Base-by-base conservation (phyloP, 768 basidiomycete genomes). In the Tricholoma sp. region DNA sequence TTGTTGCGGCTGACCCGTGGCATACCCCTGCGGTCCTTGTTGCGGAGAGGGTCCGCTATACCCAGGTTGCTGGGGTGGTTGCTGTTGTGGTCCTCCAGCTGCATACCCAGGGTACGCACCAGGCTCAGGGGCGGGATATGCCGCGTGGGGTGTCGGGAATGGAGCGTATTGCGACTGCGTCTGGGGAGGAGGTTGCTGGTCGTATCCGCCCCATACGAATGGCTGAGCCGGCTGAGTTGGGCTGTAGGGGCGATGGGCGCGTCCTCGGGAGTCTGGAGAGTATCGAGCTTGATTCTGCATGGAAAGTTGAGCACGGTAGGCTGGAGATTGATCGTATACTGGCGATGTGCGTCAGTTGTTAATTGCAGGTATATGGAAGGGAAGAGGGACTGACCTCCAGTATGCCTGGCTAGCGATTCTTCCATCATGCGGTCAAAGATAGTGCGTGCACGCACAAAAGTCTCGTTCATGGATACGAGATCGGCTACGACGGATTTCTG, bases 401-500 rank as follows among this genome's bases (percentile, higher is more conserved):
- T 78, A 63, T 91, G 87, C 56, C 87, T 76, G 4, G 89, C 86
- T 31, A 94, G 73, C 63, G 88, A 90, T 59, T 94, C 92, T 66
- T 94, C 91, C 85, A 95, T 92, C 88, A 97, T 91, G 32, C 86
- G 76, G 66, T 97, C 94, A 64, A 95, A 98, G 54, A 95, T 91
- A 13, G 85, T 83, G 48, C 91, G 80, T 4, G 94, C 95, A 42
- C 88, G 84, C 29, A 94, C 81, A 64, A 98, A 97, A 15, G 86
- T 93, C 71, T 95, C 92, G 68, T 94, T 94, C 90, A 98, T 95
- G 2, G 88, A 85, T 6, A 94, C 88, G 32, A 98, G 77, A 70
- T 98, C 96, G 55, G 94, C 95, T 96, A 62, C 12, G 54, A 18
- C 11, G 13, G 1, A 13, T 41, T 36, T 1, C 6, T 8, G n/a